Evolutionary conservation across 2,329 filamentous ascomycete genomes (phyloP), one percentile per base, ranked within the genome.

Genomic region (Cercospora sojina): DNA sequence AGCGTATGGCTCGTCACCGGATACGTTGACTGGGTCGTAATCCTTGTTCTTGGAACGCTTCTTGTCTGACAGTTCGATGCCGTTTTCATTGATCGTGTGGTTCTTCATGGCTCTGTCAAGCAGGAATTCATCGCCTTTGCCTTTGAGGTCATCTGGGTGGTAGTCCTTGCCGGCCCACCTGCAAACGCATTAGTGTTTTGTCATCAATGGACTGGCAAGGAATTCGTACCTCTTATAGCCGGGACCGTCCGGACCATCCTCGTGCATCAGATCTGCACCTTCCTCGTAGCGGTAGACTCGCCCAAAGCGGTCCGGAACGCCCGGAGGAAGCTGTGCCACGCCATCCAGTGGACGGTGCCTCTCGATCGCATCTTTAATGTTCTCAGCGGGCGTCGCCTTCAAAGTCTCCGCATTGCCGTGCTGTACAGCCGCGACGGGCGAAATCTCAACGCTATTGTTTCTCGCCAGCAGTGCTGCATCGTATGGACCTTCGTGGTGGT

Each of bases 401-500:
- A 97, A 78, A 0, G 93, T 91, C 77, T 92, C 91, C 62, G 84
- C 82, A 78, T 95, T 97, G 49, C 88, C 88, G 3, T 86, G 83
- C 64, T 83, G 82, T 5, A 96, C 86, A 2, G 93, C 94, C 29
- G 90, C 92, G 7, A 97, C 80, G 0, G 94, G 93, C 3, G 91
- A 89, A 65, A 77, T 80, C 63, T 83, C 81, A 72, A 82, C 83
- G 25, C 67, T 72, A 3, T 80, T 83, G 79, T 97, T 97, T 57
- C 91, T 86, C 12, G 90, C 87, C 1, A 90, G 83, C 61, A 92
- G 83, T 2, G 91, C 90, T 9, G 93, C 92, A 76, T 98, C 94
- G 73, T 91, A 98, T 0, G 94, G 94, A 0, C 94, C 93, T 70
- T 90, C 91, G 74, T 98, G 94, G 78, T 97, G 94, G 78, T 96